Evolutionary conservation across 2,329 filamentous ascomycete species (phyloP).

Genomic region (Sporothrix inflata): DNA sequence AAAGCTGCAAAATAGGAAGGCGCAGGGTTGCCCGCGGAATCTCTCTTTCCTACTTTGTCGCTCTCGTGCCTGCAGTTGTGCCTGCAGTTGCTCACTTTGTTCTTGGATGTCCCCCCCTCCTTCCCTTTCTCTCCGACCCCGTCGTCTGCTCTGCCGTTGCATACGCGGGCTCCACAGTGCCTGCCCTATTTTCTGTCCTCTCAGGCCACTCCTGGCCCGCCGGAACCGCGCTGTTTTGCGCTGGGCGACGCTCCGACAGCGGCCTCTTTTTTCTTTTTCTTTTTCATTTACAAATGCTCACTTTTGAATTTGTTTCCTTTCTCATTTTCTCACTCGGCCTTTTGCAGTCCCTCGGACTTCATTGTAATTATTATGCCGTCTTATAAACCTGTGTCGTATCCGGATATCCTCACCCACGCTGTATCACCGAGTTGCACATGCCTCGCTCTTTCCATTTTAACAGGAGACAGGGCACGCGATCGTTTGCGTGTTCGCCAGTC

Average conservation of each 20-base stretch:
- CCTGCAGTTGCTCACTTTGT: background rate
- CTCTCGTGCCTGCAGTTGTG: background rate
- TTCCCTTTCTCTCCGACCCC: background rate
- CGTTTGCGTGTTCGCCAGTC: background rate
- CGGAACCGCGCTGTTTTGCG: conserved; percentile 1
- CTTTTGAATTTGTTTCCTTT: background rate
- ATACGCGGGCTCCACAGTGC: background rate
- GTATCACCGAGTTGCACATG: background rate
- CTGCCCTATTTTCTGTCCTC: background rate
- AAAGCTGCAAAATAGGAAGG: background rate
- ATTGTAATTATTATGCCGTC: background rate
- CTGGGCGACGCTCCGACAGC: conserved; percentile 19
- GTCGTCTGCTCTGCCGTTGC: background rate
- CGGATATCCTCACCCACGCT: background rate
- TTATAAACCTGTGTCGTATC: background rate
- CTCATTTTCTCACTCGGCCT: background rate
- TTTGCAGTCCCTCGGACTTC: background rate
- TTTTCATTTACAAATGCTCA: background rate
- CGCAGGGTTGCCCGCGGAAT: background rate
- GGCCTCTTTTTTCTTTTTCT: background rate
- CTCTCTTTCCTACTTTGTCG: background rate
- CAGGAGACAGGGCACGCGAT: background rate
- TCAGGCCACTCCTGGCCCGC: background rate
- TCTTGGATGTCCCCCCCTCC: background rate
- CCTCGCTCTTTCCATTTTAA: conserved; percentile 7